phyloP scores from a whole-genome alignment of 805 yeast species.

The Allodekkera sacchari region DNA sequence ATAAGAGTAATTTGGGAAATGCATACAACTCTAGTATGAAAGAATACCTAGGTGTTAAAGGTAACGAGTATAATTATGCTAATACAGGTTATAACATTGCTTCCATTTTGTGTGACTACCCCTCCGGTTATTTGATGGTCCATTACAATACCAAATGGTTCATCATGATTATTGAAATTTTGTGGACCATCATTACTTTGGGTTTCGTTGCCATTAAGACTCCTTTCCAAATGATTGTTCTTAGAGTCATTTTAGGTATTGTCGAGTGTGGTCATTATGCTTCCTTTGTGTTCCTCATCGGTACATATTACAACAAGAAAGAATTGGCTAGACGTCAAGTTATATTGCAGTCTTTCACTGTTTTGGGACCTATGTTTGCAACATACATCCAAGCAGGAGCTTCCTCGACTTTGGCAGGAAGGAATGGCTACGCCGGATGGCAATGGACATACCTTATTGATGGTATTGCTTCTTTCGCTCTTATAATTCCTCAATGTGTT shows the following conservation, averaged over 20 bases:
- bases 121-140: slow-evolving; percentile 19
- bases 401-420: slow-evolving; percentile 31
- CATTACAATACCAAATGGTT: slow-evolving; percentile 14
- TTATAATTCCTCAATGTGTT: slow-evolving; percentile 32
- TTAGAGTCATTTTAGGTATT: slow-evolving; percentile 35
- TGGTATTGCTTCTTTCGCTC: slow-evolving; percentile 49
- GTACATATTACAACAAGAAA: slow-evolving; percentile 34
- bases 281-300: slow-evolving; percentile 30
- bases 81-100: slow-evolving; percentile 43
- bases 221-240: slow-evolving; percentile 30
- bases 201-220: slow-evolving; percentile 19
- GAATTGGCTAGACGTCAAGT: slow-evolving; percentile 35
- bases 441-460: slow-evolving; percentile 63
- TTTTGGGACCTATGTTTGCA: slow-evolving; percentile 34
- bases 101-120: slow-evolving; percentile 28
- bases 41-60: slow-evolving; percentile 46
- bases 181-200: slow-evolving; percentile 23
- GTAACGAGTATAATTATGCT: slow-evolving; percentile 31
- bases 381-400: slow-evolving; percentile 39
- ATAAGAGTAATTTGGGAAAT: slow-evolving; percentile 51
- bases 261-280: slow-evolving; percentile 37
- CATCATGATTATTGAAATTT: slow-evolving; percentile 17
- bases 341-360: slow-evolving; percentile 31
- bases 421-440: slow-evolving; percentile 51
- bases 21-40: slow-evolving; percentile 62